Conservation (phyloP, 495 filamentous ascomycete species). For the Daldinia decipiens region DNA sequence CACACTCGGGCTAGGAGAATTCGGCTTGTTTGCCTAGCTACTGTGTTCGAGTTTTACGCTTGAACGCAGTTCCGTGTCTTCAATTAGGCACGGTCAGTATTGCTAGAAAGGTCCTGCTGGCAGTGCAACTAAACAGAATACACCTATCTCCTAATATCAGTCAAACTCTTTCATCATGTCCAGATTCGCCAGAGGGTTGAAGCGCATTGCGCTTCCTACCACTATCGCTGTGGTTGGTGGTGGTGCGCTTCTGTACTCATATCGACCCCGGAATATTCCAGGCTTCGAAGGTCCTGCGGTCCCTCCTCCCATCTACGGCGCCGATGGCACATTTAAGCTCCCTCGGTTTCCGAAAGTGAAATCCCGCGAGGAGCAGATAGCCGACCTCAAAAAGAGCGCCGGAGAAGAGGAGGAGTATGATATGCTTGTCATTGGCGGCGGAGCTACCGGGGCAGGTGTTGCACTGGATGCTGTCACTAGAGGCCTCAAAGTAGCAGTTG, state of each 20-base stretch:
- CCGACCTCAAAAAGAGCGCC: conserved; percentile 63
- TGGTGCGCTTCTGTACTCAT: conserved; percentile 77
- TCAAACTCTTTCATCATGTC: conserved; percentile 35
- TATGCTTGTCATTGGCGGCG: conserved; percentile 88
- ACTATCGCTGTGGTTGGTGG: conserved; percentile 53
- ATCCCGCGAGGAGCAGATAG: conserved; percentile 72
- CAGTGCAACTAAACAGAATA: conserved; percentile 12
- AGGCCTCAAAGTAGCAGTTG: conserved; percentile 89
- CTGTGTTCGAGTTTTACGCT: conserved; percentile 18
- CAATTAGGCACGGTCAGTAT: conserved; percentile 18
- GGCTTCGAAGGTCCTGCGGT: conserved; percentile 82
- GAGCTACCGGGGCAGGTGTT: conserved; percentile 92
- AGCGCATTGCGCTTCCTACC: conserved; percentile 54
- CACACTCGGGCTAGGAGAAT: conserved; percentile 4
- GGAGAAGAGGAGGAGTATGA: conserved; percentile 72
- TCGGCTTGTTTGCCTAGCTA: conserved; percentile 2
- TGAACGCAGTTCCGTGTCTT: conserved; percentile 16
- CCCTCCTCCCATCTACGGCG: conserved; percentile 81
- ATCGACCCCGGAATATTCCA: conserved; percentile 87
- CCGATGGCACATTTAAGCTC: conserved; percentile 79
- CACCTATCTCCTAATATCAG: conserved; percentile 1
- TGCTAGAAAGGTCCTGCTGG: conserved; percentile 3
- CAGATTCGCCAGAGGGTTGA: conserved; percentile 45
- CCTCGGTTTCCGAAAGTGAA: conserved; percentile 85
- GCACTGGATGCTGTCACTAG: conserved; percentile 93